Base-by-base conservation (phyloP, 257 asterid species). In the Petunia axillaris region DNA sequence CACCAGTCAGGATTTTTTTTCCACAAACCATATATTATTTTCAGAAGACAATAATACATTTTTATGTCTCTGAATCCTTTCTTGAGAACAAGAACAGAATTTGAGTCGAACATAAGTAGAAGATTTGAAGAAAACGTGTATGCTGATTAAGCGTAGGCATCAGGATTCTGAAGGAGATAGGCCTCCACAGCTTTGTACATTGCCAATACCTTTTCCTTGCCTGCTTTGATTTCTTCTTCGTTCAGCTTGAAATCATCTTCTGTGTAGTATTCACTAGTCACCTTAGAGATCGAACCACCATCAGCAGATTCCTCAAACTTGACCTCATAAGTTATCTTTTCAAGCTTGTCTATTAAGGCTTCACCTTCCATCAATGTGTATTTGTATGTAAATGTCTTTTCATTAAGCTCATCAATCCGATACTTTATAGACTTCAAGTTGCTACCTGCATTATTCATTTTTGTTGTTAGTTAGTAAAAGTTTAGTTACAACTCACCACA, bases 301-400 rank as follows among this genome's bases (percentile, higher is more conserved):
- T 15, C 35, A 15, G 2, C 63, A 14, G 63, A 57, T 57, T 57
- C 2, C 63, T 57, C 63, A 36, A 91, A 89, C 85, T 86, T 87
- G 37, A 91, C 90, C 36, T 89, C 89, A 59, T 87, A 84, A 2
- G 84, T 80, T 41, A 90, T 85, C 54, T 79, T 75, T 6, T 84
- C 93, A 37, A 91, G 86, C 86, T 87, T 89, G 50, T 83, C 88
- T 90, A 85, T 88, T 83, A 89, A 50, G 0, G 86, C 90, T 85
- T 92, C 93, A 37, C 90, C 97, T 80, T 92, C 92, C 8, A 87
- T 84, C 74, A 88, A 52, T 8, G 91, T 85, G 83, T 86, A 89
- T 57, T 82, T 89, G 82, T 89, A 83, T 60, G 8, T 66, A 75
- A 16, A 76, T 5, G 84, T 88, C 76, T 89, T 89, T 53, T 86